These are phyloP conservation scores for Xylariaceae sp. DNA, from an alignment of 2,329 filamentous ascomycete species.

Conservation along the genomic window DNA sequence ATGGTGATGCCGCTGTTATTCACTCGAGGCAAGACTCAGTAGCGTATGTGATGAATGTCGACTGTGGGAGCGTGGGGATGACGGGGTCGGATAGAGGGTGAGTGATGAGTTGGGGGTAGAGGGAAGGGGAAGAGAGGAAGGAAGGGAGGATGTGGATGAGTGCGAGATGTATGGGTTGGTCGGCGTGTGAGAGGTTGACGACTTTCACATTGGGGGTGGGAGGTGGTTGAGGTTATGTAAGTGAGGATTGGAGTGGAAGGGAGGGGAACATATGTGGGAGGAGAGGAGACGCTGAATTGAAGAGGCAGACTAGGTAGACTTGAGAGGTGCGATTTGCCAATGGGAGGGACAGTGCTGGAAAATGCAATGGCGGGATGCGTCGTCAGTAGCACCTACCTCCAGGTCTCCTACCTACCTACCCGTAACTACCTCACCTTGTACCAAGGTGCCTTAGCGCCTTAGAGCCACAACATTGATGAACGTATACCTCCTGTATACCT, in stretches of 20 bases:
- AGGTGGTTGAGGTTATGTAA: conserved; percentile 1
- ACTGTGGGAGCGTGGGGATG: conserved; percentile 4
- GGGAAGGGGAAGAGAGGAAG: background rate
- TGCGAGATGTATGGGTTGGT: conserved; percentile 1
- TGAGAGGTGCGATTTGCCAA: conserved; percentile 1
- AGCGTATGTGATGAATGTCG: conserved; percentile 7
- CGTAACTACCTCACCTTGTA: too few species aligned
- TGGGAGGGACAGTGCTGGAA: conserved; percentile 5
- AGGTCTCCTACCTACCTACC: too few species aligned
- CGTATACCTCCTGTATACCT: too few species aligned
- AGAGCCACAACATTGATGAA: too few species aligned
- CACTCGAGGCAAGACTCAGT: conserved; percentile 6
- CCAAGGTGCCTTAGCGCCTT: too few species aligned
- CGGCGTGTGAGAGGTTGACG: conserved; percentile 9
- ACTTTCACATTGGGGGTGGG: conserved; percentile 9
- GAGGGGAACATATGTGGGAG: background rate
- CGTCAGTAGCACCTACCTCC: too few species aligned
- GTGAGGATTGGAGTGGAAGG: background rate
- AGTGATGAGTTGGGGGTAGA: conserved; percentile 4
- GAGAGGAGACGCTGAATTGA: background rate
- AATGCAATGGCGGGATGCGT: background rate
- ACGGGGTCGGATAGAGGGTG: conserved; percentile 4
- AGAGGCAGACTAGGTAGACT: background rate
- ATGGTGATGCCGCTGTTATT: too few species aligned
- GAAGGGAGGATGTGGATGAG: conserved; percentile 6